Base-by-base conservation (phyloP, 371 early-diverging fungal species). In the Mortierella polycephala region DNA sequence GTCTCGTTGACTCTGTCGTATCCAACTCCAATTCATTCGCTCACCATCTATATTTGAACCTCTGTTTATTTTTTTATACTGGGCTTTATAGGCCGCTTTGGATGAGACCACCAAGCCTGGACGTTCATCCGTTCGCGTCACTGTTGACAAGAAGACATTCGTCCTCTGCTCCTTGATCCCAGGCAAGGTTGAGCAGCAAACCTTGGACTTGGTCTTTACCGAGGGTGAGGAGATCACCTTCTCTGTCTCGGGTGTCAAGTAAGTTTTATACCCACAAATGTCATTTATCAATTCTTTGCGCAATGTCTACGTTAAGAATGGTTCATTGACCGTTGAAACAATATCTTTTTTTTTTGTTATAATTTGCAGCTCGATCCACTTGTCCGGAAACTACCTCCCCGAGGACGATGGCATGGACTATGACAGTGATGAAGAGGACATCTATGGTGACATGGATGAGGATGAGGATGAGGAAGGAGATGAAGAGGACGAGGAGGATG, bases 201-300 rank as follows among this genome's bases (percentile, higher is more conserved):
- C 75, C 6, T 81, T 95, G 59, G 93, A 95, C 67, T 67, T 95
- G 18, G 83, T 83, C 45, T 91, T 94, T 79, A 83, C 87, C 42
- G 94, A 90, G 76, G 96, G 95, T 69, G 92, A 93, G 84, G 87
- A 88, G 62, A 85, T 95, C 63, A 89, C 91, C 4, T 91, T 96
- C 74, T 85, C 85, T 50, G 82, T 83, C 51, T 70, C 74, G 18
- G 95, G 90, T 52, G 69, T 84, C 50, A 90, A 89, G 77, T 76
- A 71, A 51, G 72, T 56, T 7, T 7, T 21, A 44, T 16, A 23
- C 18, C 16, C 39, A 8, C 45, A 40, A 40, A 2, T 13, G 45
- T 56, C 18, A 50, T n/a, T 40, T 10, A n/a, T 7, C 44, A 41
- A 46, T 46, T 2, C 13, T 16, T 46, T 11, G 16, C 5, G 13